A percentile compares a stretch with the other conserved stretches of the same genome.
Conservation (phyloP, 768 basidiomycete species). For the Termitomyces sp. region DNA sequence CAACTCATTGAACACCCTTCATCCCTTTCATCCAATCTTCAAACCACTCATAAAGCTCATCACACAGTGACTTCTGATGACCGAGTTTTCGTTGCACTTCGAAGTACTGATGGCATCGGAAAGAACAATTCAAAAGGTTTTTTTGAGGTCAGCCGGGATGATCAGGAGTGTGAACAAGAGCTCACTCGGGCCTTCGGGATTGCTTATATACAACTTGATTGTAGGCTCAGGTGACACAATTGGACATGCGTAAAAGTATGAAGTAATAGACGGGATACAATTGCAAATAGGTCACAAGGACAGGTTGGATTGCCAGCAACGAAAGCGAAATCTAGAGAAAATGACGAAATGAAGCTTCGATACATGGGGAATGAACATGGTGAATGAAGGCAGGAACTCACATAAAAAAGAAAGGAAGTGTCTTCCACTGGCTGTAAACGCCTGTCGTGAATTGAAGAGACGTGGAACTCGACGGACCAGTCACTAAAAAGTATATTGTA, state of each 20-base stretch:
- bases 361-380: too few species aligned
- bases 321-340: not conserved
- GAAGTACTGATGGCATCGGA: not conserved
- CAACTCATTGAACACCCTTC: not conserved
- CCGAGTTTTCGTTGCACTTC: not conserved
- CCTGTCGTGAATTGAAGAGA: not conserved
- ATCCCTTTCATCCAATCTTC: not conserved
- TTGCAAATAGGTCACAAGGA: too few species aligned
- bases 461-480: not conserved
- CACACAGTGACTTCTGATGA: too few species aligned
- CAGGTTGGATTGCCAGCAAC: not conserved
- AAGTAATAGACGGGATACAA: too few species aligned
- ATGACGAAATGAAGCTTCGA: not conserved
- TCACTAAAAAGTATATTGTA: not conserved
- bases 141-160: not conserved
- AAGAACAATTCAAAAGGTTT: too few species aligned
- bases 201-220: not conserved
- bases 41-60: too few species aligned
- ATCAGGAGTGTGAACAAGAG: too few species aligned
- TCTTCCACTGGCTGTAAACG: not conserved
- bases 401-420: not conserved
- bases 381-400: not conserved
- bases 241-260: not conserved
- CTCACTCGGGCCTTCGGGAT: not conserved
- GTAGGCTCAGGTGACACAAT: not conserved